Conservation (phyloP, 805 yeast genomes). For the Kluyveromyces starmeri region DNA sequence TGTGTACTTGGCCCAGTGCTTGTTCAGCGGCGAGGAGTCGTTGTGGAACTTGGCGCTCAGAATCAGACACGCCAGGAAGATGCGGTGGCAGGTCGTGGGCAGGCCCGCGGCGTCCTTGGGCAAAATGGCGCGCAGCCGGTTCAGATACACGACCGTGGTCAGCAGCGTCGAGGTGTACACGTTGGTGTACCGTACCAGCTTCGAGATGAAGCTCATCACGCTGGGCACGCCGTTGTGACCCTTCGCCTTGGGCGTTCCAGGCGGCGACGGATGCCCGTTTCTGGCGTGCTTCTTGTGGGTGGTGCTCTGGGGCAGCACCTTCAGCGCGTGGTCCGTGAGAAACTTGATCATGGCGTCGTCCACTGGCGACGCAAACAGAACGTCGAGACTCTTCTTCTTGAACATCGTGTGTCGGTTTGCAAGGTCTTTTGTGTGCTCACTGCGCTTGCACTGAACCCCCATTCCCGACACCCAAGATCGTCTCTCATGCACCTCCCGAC, state of each 20-base stretch:
- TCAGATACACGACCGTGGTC: conserved; percentile 62
- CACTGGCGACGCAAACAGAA: conserved; percentile 56
- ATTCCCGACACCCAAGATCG: too few relatives aligned
- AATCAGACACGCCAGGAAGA: conserved; percentile 64
- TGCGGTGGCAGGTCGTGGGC: conserved; percentile 73
- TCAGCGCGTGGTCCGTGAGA: conserved; percentile 55
- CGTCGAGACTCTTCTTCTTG: conserved; percentile 47
- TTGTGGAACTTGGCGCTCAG: conserved; percentile 67
- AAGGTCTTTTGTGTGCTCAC: too few relatives aligned
- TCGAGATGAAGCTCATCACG: conserved; percentile 63
- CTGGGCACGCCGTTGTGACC: conserved; percentile 39
- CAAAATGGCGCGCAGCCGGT: conserved; percentile 48
- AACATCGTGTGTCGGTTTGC: conserved; percentile 30
- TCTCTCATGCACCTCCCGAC: too few relatives aligned
- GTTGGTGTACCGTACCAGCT: conserved; percentile 62
- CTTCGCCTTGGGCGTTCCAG: conserved; percentile 1
- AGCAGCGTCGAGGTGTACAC: conserved; percentile 75
- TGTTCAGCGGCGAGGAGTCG: conserved; percentile 69
- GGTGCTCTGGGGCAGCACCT: conserved; percentile 52
- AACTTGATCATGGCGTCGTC: conserved; percentile 68
- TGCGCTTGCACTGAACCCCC: too few relatives aligned
- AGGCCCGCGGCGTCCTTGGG: conserved; percentile 69
- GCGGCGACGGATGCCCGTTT: conserved; percentile 1
- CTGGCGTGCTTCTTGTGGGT: not conserved
- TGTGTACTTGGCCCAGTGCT: conserved; percentile 72